phyloP scores from a whole-genome alignment of 2,329 filamentous ascomycete species.

The Davidsoniella neocaledoniae region DNA sequence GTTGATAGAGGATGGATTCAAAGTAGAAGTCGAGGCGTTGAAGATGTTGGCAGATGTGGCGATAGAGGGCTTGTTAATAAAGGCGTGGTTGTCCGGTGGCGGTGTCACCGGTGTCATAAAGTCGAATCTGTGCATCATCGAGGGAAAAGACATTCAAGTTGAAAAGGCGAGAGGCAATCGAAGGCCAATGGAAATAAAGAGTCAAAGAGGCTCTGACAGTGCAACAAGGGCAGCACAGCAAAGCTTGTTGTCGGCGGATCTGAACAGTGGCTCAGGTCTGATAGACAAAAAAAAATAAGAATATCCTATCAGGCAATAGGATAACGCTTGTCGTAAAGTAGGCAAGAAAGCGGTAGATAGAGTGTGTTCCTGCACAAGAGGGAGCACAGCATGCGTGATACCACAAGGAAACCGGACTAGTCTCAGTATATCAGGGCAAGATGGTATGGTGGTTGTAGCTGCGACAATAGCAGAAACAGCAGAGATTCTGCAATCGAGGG shows the following conservation, averaged over 20 bases:
- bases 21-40: neutral
- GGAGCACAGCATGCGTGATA: neutral
- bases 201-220: neutral
- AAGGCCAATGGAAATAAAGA: neutral
- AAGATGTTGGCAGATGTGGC: neutral
- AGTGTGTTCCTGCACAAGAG: neutral
- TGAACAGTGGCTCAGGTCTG: no score
- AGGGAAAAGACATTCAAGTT: constrained; percentile 1
- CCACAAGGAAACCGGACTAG: no score
- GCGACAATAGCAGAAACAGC: no score
- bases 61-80: constrained; percentile 13
- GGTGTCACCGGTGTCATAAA: constrained; percentile 23
- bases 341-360: neutral
- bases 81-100: constrained; percentile 23
- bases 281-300: no score
- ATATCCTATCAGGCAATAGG: no score
- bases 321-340: neutral
- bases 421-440: neutral
- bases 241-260: no score
- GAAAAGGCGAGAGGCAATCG: neutral
- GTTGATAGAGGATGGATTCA: no score
- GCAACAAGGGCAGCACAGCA: no score
- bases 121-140: constrained; percentile 14
- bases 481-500: no score
- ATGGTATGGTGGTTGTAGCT: no score